These are phyloP conservation scores for Leccinum incarnatum DNA, from an alignment of 768 basidiomycete species.

Conservation along the genomic window DNA sequence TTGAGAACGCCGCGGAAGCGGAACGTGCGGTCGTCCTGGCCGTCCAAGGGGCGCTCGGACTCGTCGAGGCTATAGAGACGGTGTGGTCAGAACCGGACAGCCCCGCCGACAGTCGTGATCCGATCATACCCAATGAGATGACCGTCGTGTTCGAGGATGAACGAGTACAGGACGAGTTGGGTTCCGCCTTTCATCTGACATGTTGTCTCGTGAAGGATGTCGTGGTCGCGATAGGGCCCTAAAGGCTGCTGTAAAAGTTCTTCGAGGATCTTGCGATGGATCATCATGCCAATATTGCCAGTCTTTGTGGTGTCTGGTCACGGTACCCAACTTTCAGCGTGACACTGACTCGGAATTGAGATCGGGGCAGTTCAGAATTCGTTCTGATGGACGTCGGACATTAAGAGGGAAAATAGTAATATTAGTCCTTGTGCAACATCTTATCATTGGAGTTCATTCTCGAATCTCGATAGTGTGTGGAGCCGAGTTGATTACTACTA, in stretches of 20 bases:
- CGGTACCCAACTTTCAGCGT: too few relatives aligned
- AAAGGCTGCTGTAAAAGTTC: conserved; percentile 28
- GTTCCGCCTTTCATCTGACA: conserved; percentile 15
- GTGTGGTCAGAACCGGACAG: background rate
- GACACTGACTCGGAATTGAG: too few relatives aligned
- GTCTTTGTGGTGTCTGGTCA: background rate
- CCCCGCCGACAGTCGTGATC: background rate
- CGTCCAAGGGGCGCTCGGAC: conserved; percentile 38
- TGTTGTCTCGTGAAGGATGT: conserved; percentile 19
- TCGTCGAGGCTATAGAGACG: conserved; percentile 42
- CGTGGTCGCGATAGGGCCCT: conserved; percentile 30
- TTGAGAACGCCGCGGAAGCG: conserved; percentile 52
- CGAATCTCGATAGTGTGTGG: background rate
- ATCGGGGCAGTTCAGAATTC: background rate
- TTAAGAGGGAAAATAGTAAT: background rate
- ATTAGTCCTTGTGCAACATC: background rate
- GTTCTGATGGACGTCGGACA: background rate
- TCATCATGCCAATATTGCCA: conserved; percentile 14
- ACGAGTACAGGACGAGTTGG: conserved; percentile 28
- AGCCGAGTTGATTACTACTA: conserved; percentile 9
- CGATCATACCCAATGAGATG: conserved; percentile 24
- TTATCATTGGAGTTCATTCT: background rate
- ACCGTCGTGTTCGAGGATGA: conserved; percentile 27
- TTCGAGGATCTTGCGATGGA: conserved; percentile 15
- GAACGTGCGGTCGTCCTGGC: conserved; percentile 34